These are phyloP conservation scores for Raphanus raphanistrum DNA, from an alignment of 345 rosid species.

Conservation along the genomic window DNA sequence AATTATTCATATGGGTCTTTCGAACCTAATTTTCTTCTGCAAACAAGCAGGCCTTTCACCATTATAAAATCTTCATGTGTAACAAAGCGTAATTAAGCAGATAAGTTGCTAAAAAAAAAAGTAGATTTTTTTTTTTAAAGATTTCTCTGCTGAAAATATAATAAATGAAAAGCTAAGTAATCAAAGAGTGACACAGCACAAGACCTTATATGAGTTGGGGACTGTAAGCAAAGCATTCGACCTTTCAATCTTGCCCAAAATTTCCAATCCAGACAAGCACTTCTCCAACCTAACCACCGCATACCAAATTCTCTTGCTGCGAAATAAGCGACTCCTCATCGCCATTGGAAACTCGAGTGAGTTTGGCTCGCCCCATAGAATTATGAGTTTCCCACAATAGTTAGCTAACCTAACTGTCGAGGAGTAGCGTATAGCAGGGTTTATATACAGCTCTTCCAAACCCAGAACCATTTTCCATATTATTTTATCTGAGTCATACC, in stretches of 20 bases:
- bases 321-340: not conserved
- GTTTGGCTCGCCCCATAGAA: not conserved
- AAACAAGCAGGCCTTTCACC: not conserved
- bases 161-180: not conserved
- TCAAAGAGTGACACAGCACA: not conserved
- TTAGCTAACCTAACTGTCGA: not conserved
- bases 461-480: not conserved
- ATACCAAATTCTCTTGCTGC: not conserved
- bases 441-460: not conserved
- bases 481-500: not conserved
- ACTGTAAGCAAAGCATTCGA: not conserved
- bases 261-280: not conserved
- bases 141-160: no score
- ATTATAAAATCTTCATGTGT: not conserved
- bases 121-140: no score
- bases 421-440: not conserved
- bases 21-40: not conserved
- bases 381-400: not conserved
- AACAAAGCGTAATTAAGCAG: no score
- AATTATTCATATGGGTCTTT: not conserved
- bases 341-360: not conserved
- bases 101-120: no score
- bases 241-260: not conserved
- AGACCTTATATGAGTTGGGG: not conserved
- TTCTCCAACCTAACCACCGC: not conserved